phyloP scores from a whole-genome alignment of 805 yeast species.

The Candida palmyrensis region DNA sequence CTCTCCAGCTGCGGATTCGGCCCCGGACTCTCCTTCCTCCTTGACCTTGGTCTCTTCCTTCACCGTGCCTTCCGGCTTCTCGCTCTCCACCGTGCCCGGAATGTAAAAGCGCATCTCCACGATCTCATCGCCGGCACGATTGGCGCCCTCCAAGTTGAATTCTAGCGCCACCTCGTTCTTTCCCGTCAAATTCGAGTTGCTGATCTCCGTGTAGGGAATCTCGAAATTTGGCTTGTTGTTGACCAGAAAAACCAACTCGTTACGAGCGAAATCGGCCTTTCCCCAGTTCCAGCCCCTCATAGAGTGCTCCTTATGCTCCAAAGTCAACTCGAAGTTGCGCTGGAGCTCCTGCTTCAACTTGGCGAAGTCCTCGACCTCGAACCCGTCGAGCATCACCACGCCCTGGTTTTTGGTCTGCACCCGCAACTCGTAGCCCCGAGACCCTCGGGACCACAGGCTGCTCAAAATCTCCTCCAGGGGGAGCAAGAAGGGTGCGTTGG shows the following conservation, averaged over 20 bases:
- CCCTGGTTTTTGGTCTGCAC: slow-evolving; percentile 87
- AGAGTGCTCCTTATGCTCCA: slow-evolving; percentile 87
- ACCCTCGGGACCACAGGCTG: slow-evolving; percentile 88
- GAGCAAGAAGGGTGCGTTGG: slow-evolving; percentile 68
- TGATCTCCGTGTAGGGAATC: slow-evolving; percentile 73
- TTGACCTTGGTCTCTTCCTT: slow-evolving; percentile 21
- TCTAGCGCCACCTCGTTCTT: slow-evolving; percentile 93
- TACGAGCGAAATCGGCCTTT: slow-evolving; percentile 82
- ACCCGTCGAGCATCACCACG: slow-evolving; percentile 86
- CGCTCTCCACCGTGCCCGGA: slow-evolving; percentile 70
- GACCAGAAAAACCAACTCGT: slow-evolving; percentile 81
- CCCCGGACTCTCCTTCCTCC: slow-evolving; percentile 26
- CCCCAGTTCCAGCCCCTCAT: slow-evolving; percentile 99
- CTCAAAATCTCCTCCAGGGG: slow-evolving; percentile 82
- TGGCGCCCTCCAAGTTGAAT: slow-evolving; percentile 55
- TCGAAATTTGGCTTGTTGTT: slow-evolving; percentile 90
- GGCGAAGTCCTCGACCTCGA: slow-evolving; percentile 77
- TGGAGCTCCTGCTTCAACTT: slow-evolving; percentile 79
- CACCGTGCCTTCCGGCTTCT: slow-evolving; percentile 18
- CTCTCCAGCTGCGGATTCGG: slow-evolving; percentile 28
- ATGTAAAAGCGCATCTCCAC: slow-evolving; percentile 92
- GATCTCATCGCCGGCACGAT: slow-evolving; percentile 86
- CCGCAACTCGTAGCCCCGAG: slow-evolving; percentile 85
- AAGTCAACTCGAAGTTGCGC: slow-evolving; percentile 61
- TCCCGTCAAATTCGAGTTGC: slow-evolving; percentile 84